Base-by-base conservation (phyloP, 148 eudicot species). In the Linanthus parryae region DNA sequence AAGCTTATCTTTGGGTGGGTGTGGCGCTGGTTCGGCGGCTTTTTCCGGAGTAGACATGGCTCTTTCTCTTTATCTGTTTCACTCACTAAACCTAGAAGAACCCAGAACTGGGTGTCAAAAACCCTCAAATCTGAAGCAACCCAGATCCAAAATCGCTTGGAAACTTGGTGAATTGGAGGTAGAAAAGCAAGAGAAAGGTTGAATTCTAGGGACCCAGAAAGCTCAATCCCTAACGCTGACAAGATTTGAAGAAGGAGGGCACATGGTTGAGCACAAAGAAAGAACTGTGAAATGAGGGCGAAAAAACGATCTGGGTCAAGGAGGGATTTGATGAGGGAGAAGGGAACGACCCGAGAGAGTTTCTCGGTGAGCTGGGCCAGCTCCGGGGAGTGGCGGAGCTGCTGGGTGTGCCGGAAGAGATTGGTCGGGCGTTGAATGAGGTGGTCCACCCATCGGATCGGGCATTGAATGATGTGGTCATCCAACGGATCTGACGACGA, bases 1-100 rank as follows among this genome's bases (percentile, higher is more conserved):
- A 16, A 90, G 80, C 65, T 90, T 95, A 70, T 90, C 97, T 56
- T 81, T 90, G 5, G 97, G 97, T 48, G 82, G 97, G 48, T 86
- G 97, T 41, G 97, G 88, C 14, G 75, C 45, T 40, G 92, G 95
- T 34, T 90, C 95, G 37, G 63, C 80, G 43, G 70, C 57, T 64
- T 77, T 81, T 17, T 70, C 58, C 44, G 80, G 35, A 22, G 35
- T 57, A 56, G 87, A 67, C 90, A 88, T 88, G 16, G 30, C 27
- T 71, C 15, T 37, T 47, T 54, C 46, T 54, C 62, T 43, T 23
- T 26, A 28, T 19, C 44, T n/a, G n/a, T 35, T 20, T 20, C 44
- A 8, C 49, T 47, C 38, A 47, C 56, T 50, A 48, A 1, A 30
- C 33, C 40, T 19, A 5, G 15, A 39, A 1, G 10, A 43, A 44